phyloP scores from a whole-genome alignment of 106 monocot species.

The Dendrobium nobile region DNA sequence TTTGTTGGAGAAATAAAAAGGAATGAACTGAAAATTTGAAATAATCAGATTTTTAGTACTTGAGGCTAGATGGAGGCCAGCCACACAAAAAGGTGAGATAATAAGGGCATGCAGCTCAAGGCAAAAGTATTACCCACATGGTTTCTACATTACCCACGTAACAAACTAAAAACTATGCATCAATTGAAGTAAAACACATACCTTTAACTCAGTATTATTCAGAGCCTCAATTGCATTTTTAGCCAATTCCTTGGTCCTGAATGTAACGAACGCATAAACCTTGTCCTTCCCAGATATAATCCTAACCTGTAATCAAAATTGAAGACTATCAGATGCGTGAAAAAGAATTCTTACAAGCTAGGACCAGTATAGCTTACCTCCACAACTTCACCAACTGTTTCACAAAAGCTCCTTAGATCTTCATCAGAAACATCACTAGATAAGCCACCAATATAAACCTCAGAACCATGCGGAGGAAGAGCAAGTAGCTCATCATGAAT shows the following conservation, averaged over 20 bases:
- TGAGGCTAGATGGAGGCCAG: not conserved
- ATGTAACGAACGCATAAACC: constrained; percentile 59
- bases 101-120: not conserved
- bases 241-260: constrained; percentile 43
- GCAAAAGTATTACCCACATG: not conserved
- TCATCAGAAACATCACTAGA: constrained; percentile 32
- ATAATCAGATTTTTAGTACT: not conserved
- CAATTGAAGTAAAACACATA: not conserved
- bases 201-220: constrained; percentile 31
- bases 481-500: constrained; percentile 43
- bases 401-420: constrained; percentile 42
- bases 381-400: constrained; percentile 39
- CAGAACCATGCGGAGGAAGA: constrained; percentile 65
- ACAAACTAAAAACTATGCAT: not conserved
- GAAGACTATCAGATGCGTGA: not conserved
- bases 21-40: not conserved
- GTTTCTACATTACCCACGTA: not conserved
- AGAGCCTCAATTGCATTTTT: constrained; percentile 23
- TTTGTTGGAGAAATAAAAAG: not conserved
- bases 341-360: not conserved
- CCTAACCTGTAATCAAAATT: constrained; percentile 39
- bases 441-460: constrained; percentile 50
- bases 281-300: constrained; percentile 58
- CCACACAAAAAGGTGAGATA: not conserved
- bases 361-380: constrained; percentile 21